phyloP scores from a whole-genome alignment of 176 grass and related monocot genomes.

The Saccharum officinarum region DNA sequence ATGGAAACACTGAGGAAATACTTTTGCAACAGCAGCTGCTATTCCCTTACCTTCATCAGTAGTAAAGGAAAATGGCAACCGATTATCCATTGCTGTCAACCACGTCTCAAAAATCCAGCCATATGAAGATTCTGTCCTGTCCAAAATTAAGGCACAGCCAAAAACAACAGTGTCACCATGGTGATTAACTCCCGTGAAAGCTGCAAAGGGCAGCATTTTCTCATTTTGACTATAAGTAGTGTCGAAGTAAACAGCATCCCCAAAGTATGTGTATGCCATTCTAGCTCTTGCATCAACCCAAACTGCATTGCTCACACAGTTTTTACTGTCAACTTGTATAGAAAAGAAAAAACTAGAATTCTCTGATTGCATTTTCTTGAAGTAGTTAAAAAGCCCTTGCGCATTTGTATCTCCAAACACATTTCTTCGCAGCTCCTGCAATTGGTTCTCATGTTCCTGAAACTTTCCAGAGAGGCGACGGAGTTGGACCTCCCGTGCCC shows the following conservation, averaged over 20 bases:
- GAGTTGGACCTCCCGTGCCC: constrained; percentile 69
- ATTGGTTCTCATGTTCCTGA: constrained; percentile 63
- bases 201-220: constrained; percentile 79
- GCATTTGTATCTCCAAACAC: constrained; percentile 80
- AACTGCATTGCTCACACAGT: constrained; percentile 74
- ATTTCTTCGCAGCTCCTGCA: constrained; percentile 59
- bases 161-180: constrained; percentile 80
- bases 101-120: constrained; percentile 84
- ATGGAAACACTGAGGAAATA: constrained; percentile 83
- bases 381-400: constrained; percentile 63
- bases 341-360: constrained; percentile 80
- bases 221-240: constrained; percentile 72
- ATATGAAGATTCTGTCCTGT: constrained; percentile 71
- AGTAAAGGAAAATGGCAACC: constrained; percentile 66
- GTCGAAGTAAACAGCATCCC: constrained; percentile 88
- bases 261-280: constrained; percentile 81
- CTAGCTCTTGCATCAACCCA: constrained; percentile 94
- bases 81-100: constrained; percentile 75
- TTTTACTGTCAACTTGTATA: constrained; percentile 69
- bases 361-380: constrained; percentile 73
- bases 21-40: constrained; percentile 57
- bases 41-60: constrained; percentile 84
- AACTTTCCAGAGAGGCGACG: constrained; percentile 57
- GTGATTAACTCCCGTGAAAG: constrained; percentile 83
- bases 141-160: constrained; percentile 84